Evolutionary conservation across 768 basidiomycete genomes (phyloP).

Genomic region (Pholiota conissans): DNA sequence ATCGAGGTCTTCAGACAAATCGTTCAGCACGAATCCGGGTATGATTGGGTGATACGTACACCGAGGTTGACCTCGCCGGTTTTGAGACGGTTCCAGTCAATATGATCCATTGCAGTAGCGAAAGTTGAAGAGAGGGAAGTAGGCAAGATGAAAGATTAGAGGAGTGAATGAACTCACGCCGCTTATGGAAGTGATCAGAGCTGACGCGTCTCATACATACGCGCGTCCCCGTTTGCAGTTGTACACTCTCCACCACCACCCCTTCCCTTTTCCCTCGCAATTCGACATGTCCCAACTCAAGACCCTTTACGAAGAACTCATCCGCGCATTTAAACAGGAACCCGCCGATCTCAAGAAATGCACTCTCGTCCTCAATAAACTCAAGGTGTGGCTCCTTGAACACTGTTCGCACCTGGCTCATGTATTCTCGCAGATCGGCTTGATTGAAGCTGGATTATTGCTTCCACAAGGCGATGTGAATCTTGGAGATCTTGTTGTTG

Average conservation of each 20-base stretch:
- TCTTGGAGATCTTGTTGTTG: conserved; percentile 65
- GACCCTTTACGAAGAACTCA: conserved; percentile 64
- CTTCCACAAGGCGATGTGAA: conserved; percentile 68
- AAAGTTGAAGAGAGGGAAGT: conserved; percentile 14
- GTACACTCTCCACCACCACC: conserved; percentile 8
- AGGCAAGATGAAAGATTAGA: conserved; percentile 12
- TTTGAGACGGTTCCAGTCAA: conserved; percentile 89
- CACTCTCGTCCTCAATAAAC: conserved; percentile 60
- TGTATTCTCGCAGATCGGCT: conserved; percentile 54
- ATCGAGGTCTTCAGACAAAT: conserved; percentile 78
- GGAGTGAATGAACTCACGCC: conserved; percentile 16
- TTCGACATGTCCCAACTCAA: conserved; percentile 42
- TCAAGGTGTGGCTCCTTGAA: conserved; percentile 56
- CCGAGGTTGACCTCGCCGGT: conserved; percentile 96
- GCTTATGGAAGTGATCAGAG: conserved; percentile 31
- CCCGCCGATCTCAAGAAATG: conserved; percentile 71
- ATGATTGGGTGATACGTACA: conserved; percentile 47
- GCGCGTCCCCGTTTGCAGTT: conserved; percentile 34
- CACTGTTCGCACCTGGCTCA: neutral
- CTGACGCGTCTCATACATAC: conserved; percentile 54
- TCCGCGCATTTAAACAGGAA: conserved; percentile 61
- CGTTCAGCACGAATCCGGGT: conserved; percentile 1
- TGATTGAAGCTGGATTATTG: conserved; percentile 76
- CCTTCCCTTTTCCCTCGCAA: conserved; percentile 10
- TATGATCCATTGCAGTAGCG: conserved; percentile 50